phyloP scores from a whole-genome alignment of 2,329 filamentous ascomycete species.

The Arthrobotrys conoides region DNA sequence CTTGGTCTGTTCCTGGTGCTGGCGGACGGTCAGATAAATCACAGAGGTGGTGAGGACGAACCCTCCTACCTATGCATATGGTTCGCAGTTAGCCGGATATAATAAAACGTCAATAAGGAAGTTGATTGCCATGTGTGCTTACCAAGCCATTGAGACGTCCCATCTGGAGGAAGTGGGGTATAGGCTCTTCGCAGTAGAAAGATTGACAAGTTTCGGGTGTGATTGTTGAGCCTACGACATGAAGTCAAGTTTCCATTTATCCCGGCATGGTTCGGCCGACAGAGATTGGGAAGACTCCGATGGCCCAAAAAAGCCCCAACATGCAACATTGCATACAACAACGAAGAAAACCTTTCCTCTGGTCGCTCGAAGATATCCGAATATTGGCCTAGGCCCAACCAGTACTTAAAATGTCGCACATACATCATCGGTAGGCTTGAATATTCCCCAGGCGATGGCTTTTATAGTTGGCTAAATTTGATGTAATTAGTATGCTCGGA shows the following conservation, averaged over 20 bases:
- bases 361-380: constrained; percentile 6
- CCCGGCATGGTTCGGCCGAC: constrained; percentile 12
- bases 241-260: constrained; percentile 6
- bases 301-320: constrained; percentile 6
- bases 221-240: background rate
- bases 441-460: background rate
- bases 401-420: constrained; percentile 50
- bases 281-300: background rate
- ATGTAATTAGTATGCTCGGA: constrained; percentile 73
- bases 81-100: constrained; percentile 24
- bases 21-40: constrained; percentile 79
- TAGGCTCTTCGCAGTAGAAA: background rate
- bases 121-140: background rate
- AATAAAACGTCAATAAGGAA: constrained; percentile 38
- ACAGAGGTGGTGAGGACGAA: constrained; percentile 81
- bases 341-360: constrained; percentile 21
- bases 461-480: background rate
- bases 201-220: background rate
- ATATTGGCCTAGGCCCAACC: background rate
- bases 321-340: too few relatives aligned
- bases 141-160: constrained; percentile 57
- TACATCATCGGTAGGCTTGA: constrained; percentile 55
- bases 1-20: constrained; percentile 71
- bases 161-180: constrained; percentile 34
- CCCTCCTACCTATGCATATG: constrained; percentile 79